Evolutionary conservation across 2,329 filamentous ascomycete genomes (phyloP).

Genomic region (Hortaea sp.): DNA sequence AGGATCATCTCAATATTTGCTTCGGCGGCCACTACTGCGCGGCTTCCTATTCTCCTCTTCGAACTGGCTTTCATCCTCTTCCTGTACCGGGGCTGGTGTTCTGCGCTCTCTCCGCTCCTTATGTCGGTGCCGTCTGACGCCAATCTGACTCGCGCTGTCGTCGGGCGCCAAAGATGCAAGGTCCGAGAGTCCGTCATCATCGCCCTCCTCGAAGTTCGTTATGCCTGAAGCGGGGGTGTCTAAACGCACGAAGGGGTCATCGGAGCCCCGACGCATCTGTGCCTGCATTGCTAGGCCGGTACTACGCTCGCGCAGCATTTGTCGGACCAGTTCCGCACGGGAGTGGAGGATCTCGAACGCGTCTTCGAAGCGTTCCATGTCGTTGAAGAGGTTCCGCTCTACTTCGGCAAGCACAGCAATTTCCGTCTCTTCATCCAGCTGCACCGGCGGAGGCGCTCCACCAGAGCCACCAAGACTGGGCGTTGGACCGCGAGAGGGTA

Average conservation of each 20-base stretch:
- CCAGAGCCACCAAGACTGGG: slow-evolving; percentile 17
- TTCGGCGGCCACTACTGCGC: slow-evolving; percentile 5
- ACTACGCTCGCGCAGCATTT: slow-evolving; percentile 67
- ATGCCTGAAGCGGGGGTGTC: slow-evolving; percentile 31
- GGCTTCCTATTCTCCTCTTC: slow-evolving; percentile 6
- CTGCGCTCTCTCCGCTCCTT: slow-evolving; percentile 31
- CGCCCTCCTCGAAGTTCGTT: slow-evolving; percentile 25
- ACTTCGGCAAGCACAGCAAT: slow-evolving; percentile 83
- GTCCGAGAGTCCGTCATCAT: slow-evolving; percentile 27
- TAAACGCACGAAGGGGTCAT: slow-evolving; percentile 32
- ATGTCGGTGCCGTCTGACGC: slow-evolving; percentile 49
- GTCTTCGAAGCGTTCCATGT: slow-evolving; percentile 91
- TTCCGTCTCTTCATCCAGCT: slow-evolving; percentile 87
- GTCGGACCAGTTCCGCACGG: slow-evolving; percentile 71
- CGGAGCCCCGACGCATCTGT: slow-evolving; percentile 46
- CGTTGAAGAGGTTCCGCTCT: slow-evolving; percentile 82
- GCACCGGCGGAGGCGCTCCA: slow-evolving; percentile 52
- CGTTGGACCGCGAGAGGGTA: slow-evolving; percentile 24
- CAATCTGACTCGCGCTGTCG: slow-evolving; percentile 72
- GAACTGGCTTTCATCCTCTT: slow-evolving; percentile 9
- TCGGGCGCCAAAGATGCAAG: slow-evolving; percentile 56
- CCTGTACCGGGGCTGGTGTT: slow-evolving; percentile 7
- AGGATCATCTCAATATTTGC: slow-evolving; percentile 6
- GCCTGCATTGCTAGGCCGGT: slow-evolving; percentile 64
- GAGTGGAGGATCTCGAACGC: slow-evolving; percentile 87